These are phyloP conservation scores for Monosporascus sp. DNA, from an alignment of 2,329 filamentous ascomycete genomes.

Conservation along the genomic window DNA sequence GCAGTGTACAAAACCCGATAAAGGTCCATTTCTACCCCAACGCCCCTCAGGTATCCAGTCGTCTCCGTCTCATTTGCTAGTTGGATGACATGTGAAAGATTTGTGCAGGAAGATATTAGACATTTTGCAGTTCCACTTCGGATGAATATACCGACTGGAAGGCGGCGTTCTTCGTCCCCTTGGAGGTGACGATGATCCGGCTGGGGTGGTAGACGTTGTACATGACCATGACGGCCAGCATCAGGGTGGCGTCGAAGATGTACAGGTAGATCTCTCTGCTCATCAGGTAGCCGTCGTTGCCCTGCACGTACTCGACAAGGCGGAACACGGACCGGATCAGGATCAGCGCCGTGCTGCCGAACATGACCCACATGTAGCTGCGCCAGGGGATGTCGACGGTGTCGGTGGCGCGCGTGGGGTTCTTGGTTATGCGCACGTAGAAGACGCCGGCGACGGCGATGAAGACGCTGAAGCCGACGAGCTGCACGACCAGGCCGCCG, in stretches of 20 bases:
- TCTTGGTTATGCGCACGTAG: slow-evolving; percentile 35
- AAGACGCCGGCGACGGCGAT: slow-evolving; percentile 40
- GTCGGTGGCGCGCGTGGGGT: slow-evolving; percentile 23
- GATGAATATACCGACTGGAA: background rate
- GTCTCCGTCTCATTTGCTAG: no score
- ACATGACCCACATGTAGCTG: slow-evolving; percentile 8
- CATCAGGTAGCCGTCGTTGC: slow-evolving; percentile 38
- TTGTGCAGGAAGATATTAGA: background rate
- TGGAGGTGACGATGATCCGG: slow-evolving; percentile 2
- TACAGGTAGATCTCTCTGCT: slow-evolving; percentile 40
- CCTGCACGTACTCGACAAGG: slow-evolving; percentile 42
- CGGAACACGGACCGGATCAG: slow-evolving; percentile 44
- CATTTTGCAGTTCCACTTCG: background rate
- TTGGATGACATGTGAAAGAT: no score
- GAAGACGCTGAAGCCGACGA: slow-evolving; percentile 47
- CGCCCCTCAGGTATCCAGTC: no score
- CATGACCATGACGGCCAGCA: slow-evolving; percentile 8
- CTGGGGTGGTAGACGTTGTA: slow-evolving; percentile 13
- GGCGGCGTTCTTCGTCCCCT: background rate
- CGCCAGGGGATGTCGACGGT: slow-evolving; percentile 13
- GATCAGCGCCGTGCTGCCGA: slow-evolving; percentile 32
- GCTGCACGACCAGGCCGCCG: slow-evolving; percentile 43
- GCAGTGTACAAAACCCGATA: no score
- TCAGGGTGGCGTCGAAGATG: slow-evolving; percentile 33
- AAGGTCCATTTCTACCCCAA: no score